Percentiles rank a stretch among this genome's conserved stretches.
These are phyloP conservation scores for Dioscorea alata DNA, from an alignment of 106 monocot genomes.

Conservation along the genomic window DNA sequence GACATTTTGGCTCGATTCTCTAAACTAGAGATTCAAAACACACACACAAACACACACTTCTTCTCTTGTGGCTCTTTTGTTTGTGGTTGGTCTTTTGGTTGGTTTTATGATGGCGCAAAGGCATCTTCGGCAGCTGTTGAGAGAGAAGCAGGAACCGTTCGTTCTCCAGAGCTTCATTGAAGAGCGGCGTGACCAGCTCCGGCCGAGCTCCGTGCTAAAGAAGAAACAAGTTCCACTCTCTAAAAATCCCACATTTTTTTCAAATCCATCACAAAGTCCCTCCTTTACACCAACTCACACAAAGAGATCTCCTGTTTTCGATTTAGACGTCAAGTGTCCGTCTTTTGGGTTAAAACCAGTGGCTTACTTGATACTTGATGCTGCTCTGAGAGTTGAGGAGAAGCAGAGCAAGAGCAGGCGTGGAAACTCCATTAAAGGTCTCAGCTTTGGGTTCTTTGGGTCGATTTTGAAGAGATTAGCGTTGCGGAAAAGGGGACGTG, in stretches of 20 bases:
- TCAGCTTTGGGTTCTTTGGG: slow-evolving; percentile 6
- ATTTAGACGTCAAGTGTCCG: neutral
- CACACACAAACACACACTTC: neutral
- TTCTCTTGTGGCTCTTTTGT: neutral
- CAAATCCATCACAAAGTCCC: neutral
- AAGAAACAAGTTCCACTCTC: neutral
- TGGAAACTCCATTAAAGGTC: neutral
- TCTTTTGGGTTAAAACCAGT: neutral
- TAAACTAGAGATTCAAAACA: too few species aligned
- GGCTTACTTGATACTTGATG: slow-evolving; percentile 6
- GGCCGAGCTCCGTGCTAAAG: neutral
- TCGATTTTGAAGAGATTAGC: slow-evolving; percentile 12
- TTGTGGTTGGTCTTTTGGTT: neutral
- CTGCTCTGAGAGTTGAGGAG: slow-evolving; percentile 7
- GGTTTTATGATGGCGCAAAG: neutral
- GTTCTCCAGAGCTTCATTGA: slow-evolving; percentile 24
- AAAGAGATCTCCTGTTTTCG: slow-evolving; percentile 3
- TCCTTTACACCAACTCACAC: neutral
- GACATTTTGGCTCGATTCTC: too few species aligned
- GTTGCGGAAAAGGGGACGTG: neutral
- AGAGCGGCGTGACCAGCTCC: slow-evolving; percentile 21
- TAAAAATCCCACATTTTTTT: neutral
- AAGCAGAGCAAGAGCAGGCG: neutral
- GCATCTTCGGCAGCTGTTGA: slow-evolving; percentile 19
- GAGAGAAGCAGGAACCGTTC: slow-evolving; percentile 39